phyloP scores from a whole-genome alignment of 2,329 filamentous ascomycete species.

The Phialophora macrospora region DNA sequence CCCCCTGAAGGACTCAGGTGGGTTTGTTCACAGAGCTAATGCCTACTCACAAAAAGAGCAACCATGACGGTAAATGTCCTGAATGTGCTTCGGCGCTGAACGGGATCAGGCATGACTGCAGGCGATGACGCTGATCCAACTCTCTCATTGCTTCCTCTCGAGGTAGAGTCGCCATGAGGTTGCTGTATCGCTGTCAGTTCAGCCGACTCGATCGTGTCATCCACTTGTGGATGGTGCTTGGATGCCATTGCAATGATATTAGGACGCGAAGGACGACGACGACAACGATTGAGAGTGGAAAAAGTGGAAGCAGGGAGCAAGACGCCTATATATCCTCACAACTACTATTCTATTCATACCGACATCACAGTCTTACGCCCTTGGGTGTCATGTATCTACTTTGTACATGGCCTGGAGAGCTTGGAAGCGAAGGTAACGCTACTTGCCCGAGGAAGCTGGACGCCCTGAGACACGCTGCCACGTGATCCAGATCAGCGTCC shows the following conservation, averaged over 20 bases:
- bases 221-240: not conserved
- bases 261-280: not conserved
- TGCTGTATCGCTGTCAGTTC: slow-evolving; percentile 1
- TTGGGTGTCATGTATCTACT: not conserved
- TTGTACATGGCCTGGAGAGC: not conserved
- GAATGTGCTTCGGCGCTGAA: slow-evolving; percentile 35
- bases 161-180: not conserved
- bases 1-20: not conserved
- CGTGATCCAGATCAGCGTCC: not conserved
- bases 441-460: not conserved
- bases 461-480: not conserved
- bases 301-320: not conserved
- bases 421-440: not conserved
- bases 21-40: not conserved
- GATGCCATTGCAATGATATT: not conserved
- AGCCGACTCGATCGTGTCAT: slow-evolving; percentile 4
- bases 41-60: slow-evolving; percentile 40
- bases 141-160: not conserved
- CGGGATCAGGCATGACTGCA: not conserved
- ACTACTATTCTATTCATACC: not conserved
- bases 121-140: not conserved
- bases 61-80: slow-evolving; percentile 41
- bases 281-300: not conserved
- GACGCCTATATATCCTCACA: not conserved
- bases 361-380: not conserved